These are phyloP conservation scores for Sphagnurus paluster DNA, from an alignment of 1,284 basidiomycete genomes.

Conservation along the genomic window DNA sequence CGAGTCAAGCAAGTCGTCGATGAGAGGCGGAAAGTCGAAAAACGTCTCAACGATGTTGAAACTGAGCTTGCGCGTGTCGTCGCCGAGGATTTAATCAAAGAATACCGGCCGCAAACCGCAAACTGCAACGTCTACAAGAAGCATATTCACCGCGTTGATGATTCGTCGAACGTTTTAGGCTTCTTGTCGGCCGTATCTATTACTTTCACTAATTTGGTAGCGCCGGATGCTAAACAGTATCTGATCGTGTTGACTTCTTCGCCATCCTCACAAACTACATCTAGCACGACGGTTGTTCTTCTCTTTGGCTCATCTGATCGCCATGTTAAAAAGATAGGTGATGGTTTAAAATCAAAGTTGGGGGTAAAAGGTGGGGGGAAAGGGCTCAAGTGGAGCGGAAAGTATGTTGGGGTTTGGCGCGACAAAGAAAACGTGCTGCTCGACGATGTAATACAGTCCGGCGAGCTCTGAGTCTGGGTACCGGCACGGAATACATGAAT, in stretches of 20 bases:
- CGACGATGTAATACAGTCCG: constrained; percentile 37
- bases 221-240: constrained; percentile 35
- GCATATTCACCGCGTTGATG: constrained; percentile 61
- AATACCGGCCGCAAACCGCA: constrained; percentile 28
- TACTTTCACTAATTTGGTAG: constrained; percentile 39
- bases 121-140: constrained; percentile 37
- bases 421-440: constrained; percentile 41
- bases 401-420: constrained; percentile 57
- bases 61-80: constrained; percentile 65
- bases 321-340: constrained; percentile 60
- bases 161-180: constrained; percentile 56
- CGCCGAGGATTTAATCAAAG: constrained; percentile 43
- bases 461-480: constrained; percentile 19
- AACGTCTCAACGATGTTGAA: constrained; percentile 65
- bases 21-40: constrained; percentile 61
- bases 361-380: constrained; percentile 67
- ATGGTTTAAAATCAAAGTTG: constrained; percentile 55
- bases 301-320: constrained; percentile 60
- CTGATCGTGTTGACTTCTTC: constrained; percentile 63
- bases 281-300: constrained; percentile 56
- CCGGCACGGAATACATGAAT: not conserved
- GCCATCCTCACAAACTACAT: constrained; percentile 50
- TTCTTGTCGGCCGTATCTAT: constrained; percentile 61
- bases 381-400: constrained; percentile 67
- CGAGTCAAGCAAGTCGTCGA: constrained; percentile 71